These are phyloP conservation scores for Clitopilus passeckerianus DNA, from an alignment of 768 basidiomycete species.

Conservation along the genomic window DNA sequence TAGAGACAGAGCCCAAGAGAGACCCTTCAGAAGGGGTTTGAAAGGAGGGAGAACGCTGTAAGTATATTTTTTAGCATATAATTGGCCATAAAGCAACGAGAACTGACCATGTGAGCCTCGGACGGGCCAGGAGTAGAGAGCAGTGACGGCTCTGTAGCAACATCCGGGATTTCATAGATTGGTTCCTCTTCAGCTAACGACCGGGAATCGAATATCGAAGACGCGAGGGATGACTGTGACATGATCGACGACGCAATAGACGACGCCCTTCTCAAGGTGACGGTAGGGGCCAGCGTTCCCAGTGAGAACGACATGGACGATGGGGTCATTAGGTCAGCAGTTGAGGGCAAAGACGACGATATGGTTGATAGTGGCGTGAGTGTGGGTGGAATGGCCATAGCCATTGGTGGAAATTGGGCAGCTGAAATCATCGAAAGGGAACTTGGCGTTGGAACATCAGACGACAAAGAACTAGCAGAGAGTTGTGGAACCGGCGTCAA, in stretches of 20 bases:
- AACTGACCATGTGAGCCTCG: slow-evolving; percentile 10
- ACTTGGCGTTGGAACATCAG: slow-evolving; percentile 27
- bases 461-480: slow-evolving; percentile 22
- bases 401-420: slow-evolving; percentile 1
- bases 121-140: slow-evolving; percentile 36
- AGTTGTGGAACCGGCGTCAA: slow-evolving; percentile 33
- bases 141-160: slow-evolving; percentile 53
- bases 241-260: slow-evolving; percentile 26
- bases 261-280: slow-evolving; percentile 1
- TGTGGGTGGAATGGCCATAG: not conserved
- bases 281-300: not conserved
- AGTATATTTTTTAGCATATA: not conserved
- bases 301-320: not conserved
- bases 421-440: slow-evolving; percentile 12
- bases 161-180: slow-evolving; percentile 20
- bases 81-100: not conserved
- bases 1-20: slow-evolving; percentile 26
- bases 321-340: slow-evolving; percentile 5
- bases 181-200: slow-evolving; percentile 26
- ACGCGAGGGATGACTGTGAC: slow-evolving; percentile 40
- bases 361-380: slow-evolving; percentile 6
- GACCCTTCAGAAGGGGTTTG: slow-evolving; percentile 33
- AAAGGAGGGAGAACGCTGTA: slow-evolving; percentile 19
- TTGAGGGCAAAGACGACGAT: slow-evolving; percentile 7
- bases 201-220: slow-evolving; percentile 29